A percentile compares a stretch with the other conserved stretches of the same genome.
These are phyloP conservation scores for Cryphonectria japonica DNA, from an alignment of 2,329 filamentous ascomycete genomes.

Conservation along the genomic window DNA sequence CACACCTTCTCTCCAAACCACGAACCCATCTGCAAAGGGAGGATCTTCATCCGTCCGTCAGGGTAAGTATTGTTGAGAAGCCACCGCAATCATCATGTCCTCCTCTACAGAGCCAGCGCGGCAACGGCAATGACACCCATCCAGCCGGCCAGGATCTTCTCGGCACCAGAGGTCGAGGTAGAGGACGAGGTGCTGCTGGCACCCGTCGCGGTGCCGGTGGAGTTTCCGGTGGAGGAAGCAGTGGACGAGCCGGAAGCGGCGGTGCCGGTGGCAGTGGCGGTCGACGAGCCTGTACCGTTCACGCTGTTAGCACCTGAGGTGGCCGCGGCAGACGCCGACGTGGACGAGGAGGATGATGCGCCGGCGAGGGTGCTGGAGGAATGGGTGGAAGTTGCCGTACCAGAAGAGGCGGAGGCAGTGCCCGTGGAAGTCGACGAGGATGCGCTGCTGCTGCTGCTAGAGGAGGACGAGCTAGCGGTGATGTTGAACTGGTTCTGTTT, in stretches of 20 bases:
- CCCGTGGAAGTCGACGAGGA: slow-evolving; percentile 10
- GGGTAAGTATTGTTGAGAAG: not conserved
- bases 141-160: slow-evolving; percentile 28
- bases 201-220: slow-evolving; percentile 4
- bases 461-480: slow-evolving; percentile 20
- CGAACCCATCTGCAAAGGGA: too few species aligned
- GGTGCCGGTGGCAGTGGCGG: slow-evolving; percentile 17
- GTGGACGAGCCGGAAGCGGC: slow-evolving; percentile 8
- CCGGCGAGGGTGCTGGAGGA: slow-evolving; percentile 14
- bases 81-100: not conserved
- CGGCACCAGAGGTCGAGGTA: slow-evolving; percentile 20
- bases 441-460: slow-evolving; percentile 20
- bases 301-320: slow-evolving; percentile 11
- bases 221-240: slow-evolving; percentile 1
- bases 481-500: slow-evolving; percentile 28
- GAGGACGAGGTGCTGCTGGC: slow-evolving; percentile 16
- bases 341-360: not conserved
- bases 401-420: slow-evolving; percentile 11
- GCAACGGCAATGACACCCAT: slow-evolving; percentile 23
- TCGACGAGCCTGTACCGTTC: slow-evolving; percentile 15
- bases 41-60: not conserved
- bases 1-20: not conserved
- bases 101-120: slow-evolving; percentile 26
- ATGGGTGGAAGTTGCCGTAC: slow-evolving; percentile 13
- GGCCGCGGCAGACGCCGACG: not conserved